Percentiles rank a stretch among this genome's conserved stretches.
phyloP scores from a whole-genome alignment of 441 rosid species.

The Brassica balearica region DNA sequence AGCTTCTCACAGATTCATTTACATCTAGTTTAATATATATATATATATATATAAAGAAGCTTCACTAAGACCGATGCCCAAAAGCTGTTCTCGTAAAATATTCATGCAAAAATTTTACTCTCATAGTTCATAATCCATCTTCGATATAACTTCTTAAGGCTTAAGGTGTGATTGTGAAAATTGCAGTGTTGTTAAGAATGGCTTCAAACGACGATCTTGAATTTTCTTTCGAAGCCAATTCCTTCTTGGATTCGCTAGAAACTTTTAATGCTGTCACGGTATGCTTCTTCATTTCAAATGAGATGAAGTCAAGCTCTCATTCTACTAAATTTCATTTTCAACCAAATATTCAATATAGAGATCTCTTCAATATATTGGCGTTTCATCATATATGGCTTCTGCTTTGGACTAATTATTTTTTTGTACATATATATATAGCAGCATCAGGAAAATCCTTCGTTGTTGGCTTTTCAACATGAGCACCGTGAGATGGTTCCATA shows the following conservation, averaged over 20 bases:
- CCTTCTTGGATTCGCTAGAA: slow-evolving; percentile 10
- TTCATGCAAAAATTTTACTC: not conserved
- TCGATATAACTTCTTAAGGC: not conserved
- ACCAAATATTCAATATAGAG: not conserved
- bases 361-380: not conserved
- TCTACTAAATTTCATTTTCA: slow-evolving; percentile 4
- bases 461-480: slow-evolving; percentile 27
- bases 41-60: not conserved
- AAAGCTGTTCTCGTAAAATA: not conserved
- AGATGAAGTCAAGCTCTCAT: not conserved
- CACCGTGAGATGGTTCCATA: not conserved
- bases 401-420: not conserved
- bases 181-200: slow-evolving; percentile 31
- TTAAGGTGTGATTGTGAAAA: slow-evolving; percentile 18
- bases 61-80: not conserved
- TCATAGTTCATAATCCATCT: not conserved
- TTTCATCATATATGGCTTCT: slow-evolving; percentile 8
- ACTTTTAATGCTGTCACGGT: slow-evolving; percentile 25
- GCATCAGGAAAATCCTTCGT: slow-evolving; percentile 12
- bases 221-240: not conserved
- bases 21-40: not conserved
- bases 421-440: slow-evolving; percentile 3
- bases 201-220: slow-evolving; percentile 29
- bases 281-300: not conserved
- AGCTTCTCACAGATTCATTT: not conserved